Conservation (phyloP, 139 green algal species). For the Chlorella sp. region DNA sequence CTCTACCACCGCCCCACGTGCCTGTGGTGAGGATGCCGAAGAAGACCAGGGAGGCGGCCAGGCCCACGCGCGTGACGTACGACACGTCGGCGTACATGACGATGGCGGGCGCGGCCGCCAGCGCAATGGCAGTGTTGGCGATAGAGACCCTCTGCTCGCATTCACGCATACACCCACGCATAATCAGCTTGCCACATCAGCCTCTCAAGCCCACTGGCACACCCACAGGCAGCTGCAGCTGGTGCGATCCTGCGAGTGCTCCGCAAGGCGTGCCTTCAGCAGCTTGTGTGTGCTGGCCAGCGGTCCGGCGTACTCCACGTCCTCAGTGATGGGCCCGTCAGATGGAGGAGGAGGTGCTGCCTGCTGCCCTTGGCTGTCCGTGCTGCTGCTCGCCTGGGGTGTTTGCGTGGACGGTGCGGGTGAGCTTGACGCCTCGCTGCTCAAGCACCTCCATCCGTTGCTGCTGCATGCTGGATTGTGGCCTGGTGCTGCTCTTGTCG, state of each 20-base stretch:
- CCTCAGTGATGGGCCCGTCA: no score
- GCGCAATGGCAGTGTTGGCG: slow-evolving; percentile 31
- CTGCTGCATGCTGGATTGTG: neutral
- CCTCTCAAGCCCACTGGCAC: neutral
- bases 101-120: slow-evolving; percentile 29
- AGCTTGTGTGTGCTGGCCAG: neutral
- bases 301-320: neutral
- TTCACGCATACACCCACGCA: no score
- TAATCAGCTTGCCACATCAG: no score
- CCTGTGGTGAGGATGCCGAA: slow-evolving; percentile 37
- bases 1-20: no score
- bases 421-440: neutral
- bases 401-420: neutral
- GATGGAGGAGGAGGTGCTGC: no score
- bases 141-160: slow-evolving; percentile 27
- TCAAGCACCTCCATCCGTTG: neutral
- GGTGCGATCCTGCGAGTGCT: neutral
- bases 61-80: slow-evolving; percentile 15
- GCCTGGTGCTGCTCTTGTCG: neutral
- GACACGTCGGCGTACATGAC: slow-evolving; percentile 22
- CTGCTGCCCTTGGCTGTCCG: no score
- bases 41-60: slow-evolving; percentile 24
- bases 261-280: neutral
- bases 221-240: neutral
- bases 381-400: no score